Conservation (phyloP, 352 stramenopile species). For the Phytophthora colocasiae region DNA sequence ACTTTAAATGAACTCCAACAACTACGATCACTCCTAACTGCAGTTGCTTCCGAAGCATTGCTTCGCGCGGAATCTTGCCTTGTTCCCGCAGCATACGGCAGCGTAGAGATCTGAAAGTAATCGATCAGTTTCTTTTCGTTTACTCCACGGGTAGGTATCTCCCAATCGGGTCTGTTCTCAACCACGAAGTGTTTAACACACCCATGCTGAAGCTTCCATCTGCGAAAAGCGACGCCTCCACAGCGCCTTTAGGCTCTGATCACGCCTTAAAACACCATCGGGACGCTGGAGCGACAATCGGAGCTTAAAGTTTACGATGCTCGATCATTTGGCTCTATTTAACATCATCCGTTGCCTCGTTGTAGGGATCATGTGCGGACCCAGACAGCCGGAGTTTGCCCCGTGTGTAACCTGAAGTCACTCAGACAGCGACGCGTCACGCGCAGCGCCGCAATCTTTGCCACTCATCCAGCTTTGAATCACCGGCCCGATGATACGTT, state of each 20-base stretch:
- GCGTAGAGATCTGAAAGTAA: no score
- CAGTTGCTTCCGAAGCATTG: no score
- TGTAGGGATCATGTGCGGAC: constrained; percentile 17
- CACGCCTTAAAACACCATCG: constrained; percentile 16
- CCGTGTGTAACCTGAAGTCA: constrained; percentile 10
- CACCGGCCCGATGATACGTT: constrained; percentile 18
- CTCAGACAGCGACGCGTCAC: neutral
- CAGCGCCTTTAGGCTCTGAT: constrained; percentile 17
- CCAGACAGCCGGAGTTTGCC: constrained; percentile 19
- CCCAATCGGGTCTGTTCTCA: no score
- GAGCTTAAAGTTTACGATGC: constrained; percentile 21
- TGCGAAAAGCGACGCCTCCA: constrained; percentile 17
- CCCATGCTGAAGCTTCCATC: constrained; percentile 25
- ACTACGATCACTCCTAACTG: no score
- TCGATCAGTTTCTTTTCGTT: no score
- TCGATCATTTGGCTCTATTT: constrained; percentile 2
- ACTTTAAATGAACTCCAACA: no score
- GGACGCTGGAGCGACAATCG: neutral
- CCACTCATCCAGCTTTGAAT: constrained; percentile 25
- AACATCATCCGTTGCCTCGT: constrained; percentile 20
- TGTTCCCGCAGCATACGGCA: no score
- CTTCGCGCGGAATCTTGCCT: no score
- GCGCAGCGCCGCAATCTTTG: constrained; percentile 20
- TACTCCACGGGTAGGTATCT: no score
- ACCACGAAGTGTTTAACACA: neutral